Evolutionary conservation across 768 basidiomycete genomes (phyloP), one percentile per base, ranked within the genome.

Genomic region (Rhodotorula taiwanensis): DNA sequence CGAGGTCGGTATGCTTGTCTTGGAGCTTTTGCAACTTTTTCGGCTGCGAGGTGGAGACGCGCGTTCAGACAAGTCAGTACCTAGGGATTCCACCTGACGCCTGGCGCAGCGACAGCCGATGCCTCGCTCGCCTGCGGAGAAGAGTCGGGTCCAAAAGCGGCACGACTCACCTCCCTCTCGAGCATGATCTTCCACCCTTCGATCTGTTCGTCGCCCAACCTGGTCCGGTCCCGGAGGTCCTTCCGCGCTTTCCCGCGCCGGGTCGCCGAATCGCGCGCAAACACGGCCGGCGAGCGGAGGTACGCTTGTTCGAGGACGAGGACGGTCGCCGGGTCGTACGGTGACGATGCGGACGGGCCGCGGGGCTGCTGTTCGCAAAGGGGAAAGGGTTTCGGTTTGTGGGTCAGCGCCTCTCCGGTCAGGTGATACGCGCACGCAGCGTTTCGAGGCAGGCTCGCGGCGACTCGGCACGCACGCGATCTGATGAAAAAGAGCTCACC

Each of bases 111-210:
- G n/a, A n/a, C n/a, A n/a, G n/a, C n/a, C n/a, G n/a, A n/a, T n/a
- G n/a, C n/a, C n/a, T n/a, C n/a, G n/a, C n/a, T n/a, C n/a, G n/a
- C n/a, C n/a, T n/a, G n/a, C n/a, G n/a, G 27, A 34, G 30, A 33
- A 14, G 15, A 10, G 15, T 20, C 21, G 14, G 42, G 14, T 43
- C 21, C 42, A 31, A n/a, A 34, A 55, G 45, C 18, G n/a, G 51
- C 39, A 33, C 21, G 3, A 79, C 87, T 64, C 71, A 94, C 92
- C 72, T 93, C 86, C 69, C 86, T 78, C 60, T 97, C 93, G 61
- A 95, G 75, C 86, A 94, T 89, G 58, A 88, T 84, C 60, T 77
- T 82, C 91, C 91, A 95, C 0, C 91, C 92, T 75, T 95, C 91
- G 31, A 95, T 84, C 72, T 94, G 91, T 69, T 86, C 86, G 71